These are phyloP conservation scores for Pleodorina starrii DNA, from an alignment of 139 green algal genomes.

Conservation along the genomic window DNA sequence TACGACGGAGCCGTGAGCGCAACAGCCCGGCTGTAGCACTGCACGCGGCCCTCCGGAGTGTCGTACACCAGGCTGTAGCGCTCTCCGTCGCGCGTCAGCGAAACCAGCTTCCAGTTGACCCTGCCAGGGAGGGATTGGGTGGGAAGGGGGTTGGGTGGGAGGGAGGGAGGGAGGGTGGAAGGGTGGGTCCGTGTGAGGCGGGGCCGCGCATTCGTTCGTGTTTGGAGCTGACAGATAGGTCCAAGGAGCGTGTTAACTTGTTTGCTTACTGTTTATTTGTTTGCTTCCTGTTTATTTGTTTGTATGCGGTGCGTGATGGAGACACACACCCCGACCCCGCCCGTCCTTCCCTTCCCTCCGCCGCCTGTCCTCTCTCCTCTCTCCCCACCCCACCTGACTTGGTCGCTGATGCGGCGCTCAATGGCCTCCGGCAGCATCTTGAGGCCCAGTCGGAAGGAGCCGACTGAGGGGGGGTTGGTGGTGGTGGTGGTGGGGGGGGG, in stretches of 20 bases:
- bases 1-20: constrained; percentile 94
- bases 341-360: background rate
- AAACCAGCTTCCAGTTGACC: constrained; percentile 90
- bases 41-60: constrained; percentile 85
- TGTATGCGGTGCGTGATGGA: too few species aligned
- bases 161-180: too few species aligned
- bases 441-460: constrained; percentile 93
- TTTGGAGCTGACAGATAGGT: too few species aligned
- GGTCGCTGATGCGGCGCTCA: constrained; percentile 73
- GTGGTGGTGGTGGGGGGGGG: background rate
- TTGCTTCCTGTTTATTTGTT: too few species aligned
- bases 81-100: constrained; percentile 67
- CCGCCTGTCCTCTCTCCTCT: background rate
- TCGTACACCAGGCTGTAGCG: constrained; percentile 82
- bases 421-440: constrained; percentile 94
- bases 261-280: too few species aligned
- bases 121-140: too few species aligned
- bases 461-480: constrained; percentile 86
- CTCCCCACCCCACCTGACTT: constrained; percentile 60
- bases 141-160: too few species aligned
- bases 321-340: too few species aligned
- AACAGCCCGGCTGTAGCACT: constrained; percentile 70
- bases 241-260: too few species aligned
- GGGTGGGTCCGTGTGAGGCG: too few species aligned
- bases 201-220: too few species aligned